These are phyloP conservation scores for Somion occarium DNA, from an alignment of 1,284 basidiomycete species.

Conservation along the genomic window DNA sequence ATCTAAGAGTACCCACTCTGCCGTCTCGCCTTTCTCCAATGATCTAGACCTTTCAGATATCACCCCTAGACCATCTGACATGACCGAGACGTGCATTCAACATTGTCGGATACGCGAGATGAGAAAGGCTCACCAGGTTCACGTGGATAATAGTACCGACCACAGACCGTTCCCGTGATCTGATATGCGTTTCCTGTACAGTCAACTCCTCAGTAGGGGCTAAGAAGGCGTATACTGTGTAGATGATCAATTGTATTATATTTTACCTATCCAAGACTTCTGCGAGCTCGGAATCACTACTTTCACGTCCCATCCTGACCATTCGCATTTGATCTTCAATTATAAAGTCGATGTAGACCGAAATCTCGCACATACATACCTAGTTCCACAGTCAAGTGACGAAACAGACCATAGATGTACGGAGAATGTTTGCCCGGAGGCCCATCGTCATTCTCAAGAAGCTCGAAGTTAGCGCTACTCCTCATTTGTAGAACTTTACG, in stretches of 20 bases:
- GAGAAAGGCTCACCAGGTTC: conserved; percentile 40
- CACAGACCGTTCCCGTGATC: conserved; percentile 74
- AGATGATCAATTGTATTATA: conserved; percentile 6
- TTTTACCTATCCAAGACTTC: conserved; percentile 83
- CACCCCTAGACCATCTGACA: conserved; percentile 69
- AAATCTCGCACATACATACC: conserved; percentile 36
- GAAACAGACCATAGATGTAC: conserved; percentile 78
- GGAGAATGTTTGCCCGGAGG: conserved; percentile 79
- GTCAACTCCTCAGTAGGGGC: not conserved
- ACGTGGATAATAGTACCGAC: conserved; percentile 79
- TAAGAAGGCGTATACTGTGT: not conserved
- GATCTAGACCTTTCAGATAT: conserved; percentile 56
- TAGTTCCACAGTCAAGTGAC: conserved; percentile 57
- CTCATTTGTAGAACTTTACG: too few relatives aligned
- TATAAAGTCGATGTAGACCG: too few relatives aligned
- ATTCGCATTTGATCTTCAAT: too few relatives aligned
- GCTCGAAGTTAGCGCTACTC: too few relatives aligned
- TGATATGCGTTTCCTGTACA: conserved; percentile 75
- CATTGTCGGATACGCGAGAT: not conserved
- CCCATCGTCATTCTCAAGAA: conserved; percentile 83
- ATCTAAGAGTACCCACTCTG: conserved; percentile 86
- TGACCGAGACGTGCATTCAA: not conserved
- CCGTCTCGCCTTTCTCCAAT: conserved; percentile 69
- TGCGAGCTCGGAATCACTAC: conserved; percentile 87
- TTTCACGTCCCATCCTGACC: conserved; percentile 85